Base-by-base conservation (phyloP, 768 basidiomycete species). In the Sporobolomyces phaffii region DNA sequence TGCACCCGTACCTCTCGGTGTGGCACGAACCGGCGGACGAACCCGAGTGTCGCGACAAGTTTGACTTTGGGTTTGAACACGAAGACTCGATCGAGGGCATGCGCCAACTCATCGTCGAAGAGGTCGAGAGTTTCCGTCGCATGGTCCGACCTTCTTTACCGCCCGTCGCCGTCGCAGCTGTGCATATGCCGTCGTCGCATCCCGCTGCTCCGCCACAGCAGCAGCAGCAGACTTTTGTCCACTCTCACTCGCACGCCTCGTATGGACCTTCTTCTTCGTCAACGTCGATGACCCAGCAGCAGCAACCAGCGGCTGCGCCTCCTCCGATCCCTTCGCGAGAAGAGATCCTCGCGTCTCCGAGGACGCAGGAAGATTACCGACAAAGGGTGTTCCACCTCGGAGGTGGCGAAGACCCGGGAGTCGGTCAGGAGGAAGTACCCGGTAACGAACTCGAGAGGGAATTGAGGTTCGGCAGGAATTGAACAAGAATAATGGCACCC, bases 31-130 rank as follows among this genome's bases (percentile, higher is more conserved):
- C 92, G 24, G 62, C 66, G 31, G 68, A 70, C 49, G 61, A 66
- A 24, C 56, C 59, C 34, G 36, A 52, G 31, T 74, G 58, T 18
- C 38, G 38, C 29, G 70, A 91, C 74, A 72, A 88, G 81, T 97
- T 99, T 73, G 91, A 98, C 78, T 98, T 99, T 75, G 82, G 85
- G 22, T 99, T 99, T 73, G 96, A 99, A 79, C 88, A 89, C 70
- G 96, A 97, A 79, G 96, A 99, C 66, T 86, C 85, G 64, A 93
- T 94, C 70, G 91, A 94, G 49, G 96, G 96, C 13, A 99, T 99
- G 96, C 90, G 94, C 79, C 85, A 84, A 69, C 78, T 98, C 76
- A 99, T 99, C 73, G 85, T 98, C 28, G 85, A 93, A 33, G 93
- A 98, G 78, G 94, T 97, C 43, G 85, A 85, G 66, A 77, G 82